Evolutionary conservation across 257 asterid species (phyloP), one percentile per base, ranked within the genome.

Genomic region (Fraxinus cuspidata): DNA sequence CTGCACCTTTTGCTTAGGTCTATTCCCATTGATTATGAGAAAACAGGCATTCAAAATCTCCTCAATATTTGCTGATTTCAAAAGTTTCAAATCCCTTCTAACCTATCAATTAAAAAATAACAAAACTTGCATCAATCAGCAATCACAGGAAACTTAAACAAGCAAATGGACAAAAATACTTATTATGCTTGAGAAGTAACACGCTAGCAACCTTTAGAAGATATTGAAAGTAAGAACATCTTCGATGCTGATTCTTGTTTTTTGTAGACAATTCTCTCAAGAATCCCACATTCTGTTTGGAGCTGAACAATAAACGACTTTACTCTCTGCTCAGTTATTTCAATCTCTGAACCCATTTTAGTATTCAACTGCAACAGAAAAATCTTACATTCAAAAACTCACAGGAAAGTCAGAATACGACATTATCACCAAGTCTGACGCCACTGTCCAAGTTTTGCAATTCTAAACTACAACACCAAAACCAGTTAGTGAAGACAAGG

Each of bases 241-340:
- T 87, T 19, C 97, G 84, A 67, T 92, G 98, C 47, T 95, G 99
- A 76, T 95, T 95, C 88, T 92, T 95, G 84, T 95, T 92, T 92
- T 81, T 95, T 96, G 81, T 93, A 88, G 21, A 93, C 95, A 21
- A 96, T 87, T 51, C 99, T 87, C 75, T 96, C 91, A 25, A 96
- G 87, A 82, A 96, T 90, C 72, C 89, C 92, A 70, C 79, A 75
- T 78, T 96, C 99, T 4, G 95, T 88, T 70, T 67, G 88, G 23
- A 96, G 92, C 89, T 88, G 98, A 74, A 35, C 77, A 4, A 85
- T 77, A 74, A 89, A 93, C 6, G 93, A 86, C 84, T 87, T 90
- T 58, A 96, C 74, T 83, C 99, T 84, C 85, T 86, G 80, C 76
- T 92, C 97, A 79, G 84, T 84, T 63, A 35, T 38, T 74, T 86